These are phyloP conservation scores for Lactarius sp. DNA, from an alignment of 768 basidiomycete genomes.

Conservation along the genomic window DNA sequence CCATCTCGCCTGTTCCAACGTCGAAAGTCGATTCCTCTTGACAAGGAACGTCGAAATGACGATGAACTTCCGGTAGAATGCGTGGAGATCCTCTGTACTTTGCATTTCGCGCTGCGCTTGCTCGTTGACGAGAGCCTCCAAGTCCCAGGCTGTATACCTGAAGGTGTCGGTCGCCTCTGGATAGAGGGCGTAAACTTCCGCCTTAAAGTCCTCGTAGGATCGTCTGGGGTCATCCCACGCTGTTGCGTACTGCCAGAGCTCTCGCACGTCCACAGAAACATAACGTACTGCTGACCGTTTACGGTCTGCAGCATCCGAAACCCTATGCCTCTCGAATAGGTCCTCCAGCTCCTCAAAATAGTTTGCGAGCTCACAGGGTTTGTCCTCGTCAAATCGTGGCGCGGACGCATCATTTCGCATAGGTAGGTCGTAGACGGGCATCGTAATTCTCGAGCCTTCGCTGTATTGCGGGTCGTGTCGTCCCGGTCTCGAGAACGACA, in stretches of 20 bases:
- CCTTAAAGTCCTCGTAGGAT: background rate
- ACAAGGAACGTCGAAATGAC: background rate
- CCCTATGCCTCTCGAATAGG: background rate
- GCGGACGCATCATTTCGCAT: conserved; percentile 26
- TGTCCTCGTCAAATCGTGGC: conserved; percentile 31
- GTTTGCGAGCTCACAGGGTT: background rate
- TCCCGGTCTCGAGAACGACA: too few relatives aligned
- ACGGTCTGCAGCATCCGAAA: background rate
- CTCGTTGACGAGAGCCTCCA: background rate
- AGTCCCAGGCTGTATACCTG: background rate
- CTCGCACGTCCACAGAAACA: background rate
- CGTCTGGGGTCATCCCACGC: background rate
- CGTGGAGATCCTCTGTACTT: background rate
- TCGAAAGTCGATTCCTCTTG: background rate
- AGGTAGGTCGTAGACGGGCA: background rate
- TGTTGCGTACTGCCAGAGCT: background rate
- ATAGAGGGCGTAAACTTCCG: background rate
- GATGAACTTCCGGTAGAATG: background rate
- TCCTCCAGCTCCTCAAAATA: background rate
- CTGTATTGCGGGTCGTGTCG: background rate
- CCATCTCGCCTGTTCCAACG: conserved; percentile 1
- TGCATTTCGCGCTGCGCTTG: background rate
- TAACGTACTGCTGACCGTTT: background rate
- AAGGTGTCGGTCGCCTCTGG: background rate
- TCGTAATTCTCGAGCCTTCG: background rate